These are phyloP conservation scores for Gigaspora rosea DNA, from an alignment of 192 early-diverging fungal genomes.

Conservation along the genomic window DNA sequence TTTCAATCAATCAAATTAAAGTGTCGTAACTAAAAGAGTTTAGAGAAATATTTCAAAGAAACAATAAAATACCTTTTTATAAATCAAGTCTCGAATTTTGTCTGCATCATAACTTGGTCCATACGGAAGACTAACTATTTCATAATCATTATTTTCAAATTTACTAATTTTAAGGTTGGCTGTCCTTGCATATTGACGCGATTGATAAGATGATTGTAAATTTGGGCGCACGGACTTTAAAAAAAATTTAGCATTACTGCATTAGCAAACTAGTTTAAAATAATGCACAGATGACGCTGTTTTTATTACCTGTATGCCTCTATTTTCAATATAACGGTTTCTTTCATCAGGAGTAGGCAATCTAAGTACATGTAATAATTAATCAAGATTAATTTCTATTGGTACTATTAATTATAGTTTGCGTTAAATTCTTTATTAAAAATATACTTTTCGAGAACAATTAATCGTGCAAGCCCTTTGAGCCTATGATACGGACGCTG, in stretches of 20 bases:
- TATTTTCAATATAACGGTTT: no score
- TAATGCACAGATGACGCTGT: no score
- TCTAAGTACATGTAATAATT: no score
- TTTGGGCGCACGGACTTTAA: not conserved
- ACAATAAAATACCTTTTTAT: not conserved
- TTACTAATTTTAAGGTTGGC: not conserved
- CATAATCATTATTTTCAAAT: conserved; percentile 26
- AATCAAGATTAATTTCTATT: no score
- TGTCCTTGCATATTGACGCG: not conserved
- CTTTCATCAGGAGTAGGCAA: no score
- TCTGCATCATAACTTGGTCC: not conserved
- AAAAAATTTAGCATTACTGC: not conserved
- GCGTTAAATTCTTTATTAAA: no score
- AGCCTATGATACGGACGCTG: no score
- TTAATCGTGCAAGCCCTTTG: no score
- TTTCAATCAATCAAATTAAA: not conserved
- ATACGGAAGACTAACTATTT: conserved; percentile 10
- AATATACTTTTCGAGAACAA: no score
- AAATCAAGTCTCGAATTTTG: not conserved
- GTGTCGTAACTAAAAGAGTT: not conserved
- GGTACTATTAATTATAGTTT: no score
- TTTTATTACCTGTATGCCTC: no score
- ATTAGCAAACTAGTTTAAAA: no score
- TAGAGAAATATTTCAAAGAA: not conserved
- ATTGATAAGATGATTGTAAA: not conserved